Percentiles rank a stretch among this genome's conserved stretches.
Conservation (phyloP, 139 green algal species). For the Zygnema cylindricum region DNA sequence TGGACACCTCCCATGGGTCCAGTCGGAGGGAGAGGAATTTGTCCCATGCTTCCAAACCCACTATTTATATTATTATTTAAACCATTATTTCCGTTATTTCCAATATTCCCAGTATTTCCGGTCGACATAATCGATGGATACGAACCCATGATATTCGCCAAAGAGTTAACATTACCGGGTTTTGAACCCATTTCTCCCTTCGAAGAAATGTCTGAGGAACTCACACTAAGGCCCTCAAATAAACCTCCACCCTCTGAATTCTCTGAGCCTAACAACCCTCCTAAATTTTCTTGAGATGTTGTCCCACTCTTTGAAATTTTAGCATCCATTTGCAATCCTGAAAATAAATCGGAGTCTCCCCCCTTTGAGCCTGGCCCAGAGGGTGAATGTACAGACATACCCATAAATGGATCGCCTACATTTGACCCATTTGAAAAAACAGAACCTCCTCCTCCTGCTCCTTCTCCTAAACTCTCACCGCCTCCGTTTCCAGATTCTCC, state of each 20-base stretch:
- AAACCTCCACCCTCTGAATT: background rate
- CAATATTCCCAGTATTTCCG: no score
- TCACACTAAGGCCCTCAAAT: background rate
- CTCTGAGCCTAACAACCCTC: background rate
- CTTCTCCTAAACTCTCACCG: no score
- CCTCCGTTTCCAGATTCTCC: background rate
- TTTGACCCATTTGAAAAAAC: background rate
- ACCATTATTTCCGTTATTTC: no score
- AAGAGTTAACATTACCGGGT: background rate
- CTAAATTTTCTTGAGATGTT: background rate
- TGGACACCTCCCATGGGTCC: background rate
- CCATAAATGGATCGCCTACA: background rate
- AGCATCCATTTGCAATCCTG: background rate
- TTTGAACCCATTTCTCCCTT: no score
- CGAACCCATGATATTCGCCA: background rate
- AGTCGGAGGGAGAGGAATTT: background rate
- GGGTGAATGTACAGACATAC: constrained; percentile 1
- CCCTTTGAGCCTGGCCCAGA: background rate
- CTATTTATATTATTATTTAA: background rate
- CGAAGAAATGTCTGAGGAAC: background rate
- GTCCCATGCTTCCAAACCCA: background rate
- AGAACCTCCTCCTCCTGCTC: background rate
- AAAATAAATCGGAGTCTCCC: background rate
- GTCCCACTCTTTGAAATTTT: background rate
- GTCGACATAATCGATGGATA: no score